Evolutionary conservation across 768 basidiomycete species (phyloP).

Genomic region (Piloderma croceum): DNA sequence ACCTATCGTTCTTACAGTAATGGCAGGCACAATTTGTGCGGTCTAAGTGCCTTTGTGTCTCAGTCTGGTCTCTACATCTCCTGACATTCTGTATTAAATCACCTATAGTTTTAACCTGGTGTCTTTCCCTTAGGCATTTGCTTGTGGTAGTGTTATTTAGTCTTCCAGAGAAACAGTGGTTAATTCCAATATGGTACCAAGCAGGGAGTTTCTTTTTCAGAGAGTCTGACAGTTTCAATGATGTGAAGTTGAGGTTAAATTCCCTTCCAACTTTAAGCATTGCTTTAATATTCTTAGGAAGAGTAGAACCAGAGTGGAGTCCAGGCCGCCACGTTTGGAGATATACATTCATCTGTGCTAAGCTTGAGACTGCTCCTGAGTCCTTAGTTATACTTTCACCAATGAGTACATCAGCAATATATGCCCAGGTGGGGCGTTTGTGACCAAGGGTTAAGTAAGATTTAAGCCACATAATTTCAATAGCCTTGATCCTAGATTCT

Average conservation of each 20-base stretch:
- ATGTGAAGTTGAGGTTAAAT: background rate
- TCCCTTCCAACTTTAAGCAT: conserved; percentile 7
- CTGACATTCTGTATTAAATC: background rate
- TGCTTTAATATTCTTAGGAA: background rate
- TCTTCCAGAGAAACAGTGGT: too few species aligned
- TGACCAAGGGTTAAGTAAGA: background rate
- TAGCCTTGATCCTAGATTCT: conserved; percentile 3
- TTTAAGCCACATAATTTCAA: background rate
- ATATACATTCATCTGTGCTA: background rate
- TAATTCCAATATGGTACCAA: conserved; percentile 7
- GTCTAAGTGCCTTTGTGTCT: background rate
- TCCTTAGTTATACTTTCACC: background rate
- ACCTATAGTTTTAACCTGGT: background rate
- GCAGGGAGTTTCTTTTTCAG: conserved; percentile 3
- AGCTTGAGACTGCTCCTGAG: too few species aligned
- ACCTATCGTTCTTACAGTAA: conserved; percentile 1
- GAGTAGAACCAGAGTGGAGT: conserved; percentile 12
- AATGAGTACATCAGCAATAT: background rate
- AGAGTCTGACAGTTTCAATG: background rate
- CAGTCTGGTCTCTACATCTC: background rate
- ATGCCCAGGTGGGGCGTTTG: background rate
- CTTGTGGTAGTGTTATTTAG: background rate
- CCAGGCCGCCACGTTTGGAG: conserved; percentile 3
- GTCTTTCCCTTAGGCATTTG: conserved; percentile 1
- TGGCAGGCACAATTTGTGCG: conserved; percentile 8